Base-by-base conservation (phyloP, 441 rosid species). In the Pelargonium fulgidum region DNA sequence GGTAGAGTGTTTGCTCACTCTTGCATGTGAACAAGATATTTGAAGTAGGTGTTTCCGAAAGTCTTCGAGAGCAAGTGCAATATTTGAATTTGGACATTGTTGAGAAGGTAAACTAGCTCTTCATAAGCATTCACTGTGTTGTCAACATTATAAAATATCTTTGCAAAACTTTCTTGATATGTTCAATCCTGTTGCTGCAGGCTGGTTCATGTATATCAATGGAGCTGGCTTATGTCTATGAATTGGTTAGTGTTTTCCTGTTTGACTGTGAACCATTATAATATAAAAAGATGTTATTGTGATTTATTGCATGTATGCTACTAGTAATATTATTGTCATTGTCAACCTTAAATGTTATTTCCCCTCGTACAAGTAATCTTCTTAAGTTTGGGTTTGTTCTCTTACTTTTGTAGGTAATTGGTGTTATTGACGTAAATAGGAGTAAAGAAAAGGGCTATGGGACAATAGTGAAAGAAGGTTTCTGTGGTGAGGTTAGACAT, bases 151-250 rank as follows among this genome's bases (percentile, higher is more conserved):
- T 72, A 24, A 41, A 54, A 63, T 64, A 17, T 69, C 63, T 24
- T 64, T 26, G 48, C 54, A 54, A 14, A 48, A 65, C 54, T 56
- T 62, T 67, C 67, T 36, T 70, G 7, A 70, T 66, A 62, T 68
- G 17, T 62, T 56, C 69, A 48, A 20, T 71, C 65, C 58, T 72
- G 45, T 77, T 83, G 78, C 92, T 83, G 78, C 92, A 93, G 99
- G 97, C 89, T 64, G 66, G 79, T 77, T 81, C 81, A 54, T 81
- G 89, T 80, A 85, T 91, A 77, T 81, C 90, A 65, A 84, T 89
- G 68, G 93, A 93, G 81, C 85, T 93, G 76, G 93, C 86, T 77
- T 89, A 89, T 83, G 86, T 89, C 76, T 88, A 85, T 81, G 98
- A 93, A 84, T 65, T 93, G 96, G 98, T 93, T 47, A 77, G 16